Percentiles rank a stretch among this genome's conserved stretches.
Evolutionary conservation across 352 stramenopile genomes (phyloP).

Genomic region (Phytophthora constricta): DNA sequence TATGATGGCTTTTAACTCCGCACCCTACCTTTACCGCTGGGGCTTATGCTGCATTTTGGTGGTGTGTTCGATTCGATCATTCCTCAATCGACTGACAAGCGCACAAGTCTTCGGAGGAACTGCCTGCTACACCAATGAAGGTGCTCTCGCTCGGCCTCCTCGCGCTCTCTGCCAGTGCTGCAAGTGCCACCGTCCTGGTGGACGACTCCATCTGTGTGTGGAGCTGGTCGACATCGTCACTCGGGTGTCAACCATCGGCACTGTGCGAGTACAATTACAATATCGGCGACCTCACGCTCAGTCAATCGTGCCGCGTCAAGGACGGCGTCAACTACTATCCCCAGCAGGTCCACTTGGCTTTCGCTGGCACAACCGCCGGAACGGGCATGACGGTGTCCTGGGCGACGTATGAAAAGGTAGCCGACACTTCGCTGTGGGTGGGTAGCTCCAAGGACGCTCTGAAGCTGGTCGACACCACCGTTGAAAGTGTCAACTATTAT

Average conservation of each 20-base stretch:
- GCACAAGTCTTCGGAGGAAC: neutral
- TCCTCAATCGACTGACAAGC: conserved; percentile 4
- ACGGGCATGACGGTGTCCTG: conserved; percentile 63
- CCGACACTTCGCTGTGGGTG: conserved; percentile 47
- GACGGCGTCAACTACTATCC: conserved; percentile 55
- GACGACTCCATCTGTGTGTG: conserved; percentile 46
- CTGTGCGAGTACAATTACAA: conserved; percentile 50
- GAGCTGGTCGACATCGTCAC: conserved; percentile 22
- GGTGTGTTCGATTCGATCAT: conserved; percentile 4
- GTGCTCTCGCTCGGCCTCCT: neutral
- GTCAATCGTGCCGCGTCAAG: conserved; percentile 52
- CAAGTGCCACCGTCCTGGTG: conserved; percentile 25
- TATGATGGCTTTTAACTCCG: neutral
- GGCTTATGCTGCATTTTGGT: neutral
- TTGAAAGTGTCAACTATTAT: conserved; percentile 45
- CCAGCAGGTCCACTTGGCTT: conserved; percentile 66
- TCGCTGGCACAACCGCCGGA: conserved; percentile 42
- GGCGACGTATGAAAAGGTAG: conserved; percentile 42
- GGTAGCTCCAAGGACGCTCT: conserved; percentile 16
- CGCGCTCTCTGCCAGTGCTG: conserved; percentile 3
- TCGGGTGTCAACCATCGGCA: conserved; percentile 36
- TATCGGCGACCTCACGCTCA: conserved; percentile 43
- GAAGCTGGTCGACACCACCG: conserved; percentile 14
- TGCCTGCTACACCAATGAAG: conserved; percentile 12
- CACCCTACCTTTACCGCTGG: no score